These are phyloP conservation scores for Saccharomycopsis sp. DNA, from an alignment of 805 yeast genomes.

Conservation along the genomic window DNA sequence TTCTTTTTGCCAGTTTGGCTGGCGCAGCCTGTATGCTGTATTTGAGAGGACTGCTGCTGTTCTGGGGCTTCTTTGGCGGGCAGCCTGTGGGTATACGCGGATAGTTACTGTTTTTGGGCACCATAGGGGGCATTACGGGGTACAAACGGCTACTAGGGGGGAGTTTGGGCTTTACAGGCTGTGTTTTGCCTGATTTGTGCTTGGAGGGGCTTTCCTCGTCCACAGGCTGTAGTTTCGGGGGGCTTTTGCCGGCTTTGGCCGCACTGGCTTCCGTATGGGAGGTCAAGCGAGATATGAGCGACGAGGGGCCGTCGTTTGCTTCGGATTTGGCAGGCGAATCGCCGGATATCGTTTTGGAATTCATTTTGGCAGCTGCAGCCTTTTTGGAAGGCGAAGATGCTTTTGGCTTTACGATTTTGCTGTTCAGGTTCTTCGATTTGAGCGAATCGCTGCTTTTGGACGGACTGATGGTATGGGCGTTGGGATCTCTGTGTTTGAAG, in stretches of 20 bases:
- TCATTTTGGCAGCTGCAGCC: too few species aligned
- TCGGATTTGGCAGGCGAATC: too few species aligned
- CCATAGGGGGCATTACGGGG: background rate
- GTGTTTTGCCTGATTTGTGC: background rate
- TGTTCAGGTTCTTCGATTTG: background rate
- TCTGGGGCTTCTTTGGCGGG: background rate
- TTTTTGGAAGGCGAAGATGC: background rate
- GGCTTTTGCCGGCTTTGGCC: slow-evolving; percentile 10
- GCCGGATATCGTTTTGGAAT: too few species aligned
- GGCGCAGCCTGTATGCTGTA: background rate
- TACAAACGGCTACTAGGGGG: background rate
- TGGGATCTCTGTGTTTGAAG: slow-evolving; percentile 11
- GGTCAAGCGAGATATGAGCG: background rate
- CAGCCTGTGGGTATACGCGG: too few species aligned
- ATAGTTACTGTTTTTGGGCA: too few species aligned
- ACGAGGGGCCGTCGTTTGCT: too few species aligned
- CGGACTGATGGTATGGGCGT: background rate
- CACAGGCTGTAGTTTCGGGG: slow-evolving; percentile 8
- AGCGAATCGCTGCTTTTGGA: background rate
- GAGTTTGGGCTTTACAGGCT: background rate
- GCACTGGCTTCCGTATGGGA: background rate
- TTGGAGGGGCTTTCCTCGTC: slow-evolving; percentile 7
- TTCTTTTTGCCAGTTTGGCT: background rate
- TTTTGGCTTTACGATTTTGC: background rate
- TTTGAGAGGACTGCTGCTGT: background rate